Evolutionary conservation across 139 green algal species (phyloP).

Genomic region (Nannochloris sp.): DNA sequence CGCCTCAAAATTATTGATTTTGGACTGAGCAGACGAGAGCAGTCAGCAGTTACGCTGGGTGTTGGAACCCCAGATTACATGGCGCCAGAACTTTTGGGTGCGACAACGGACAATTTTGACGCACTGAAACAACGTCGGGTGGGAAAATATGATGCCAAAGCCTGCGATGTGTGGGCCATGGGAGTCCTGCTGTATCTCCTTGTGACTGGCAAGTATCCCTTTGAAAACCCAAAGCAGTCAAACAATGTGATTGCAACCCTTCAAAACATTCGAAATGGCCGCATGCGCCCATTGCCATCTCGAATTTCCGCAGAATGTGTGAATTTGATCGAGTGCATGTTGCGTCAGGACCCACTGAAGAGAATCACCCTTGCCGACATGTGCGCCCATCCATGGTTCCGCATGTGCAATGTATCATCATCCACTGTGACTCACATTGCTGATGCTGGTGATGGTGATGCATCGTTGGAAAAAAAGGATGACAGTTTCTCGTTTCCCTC

Average conservation of each 20-base stretch:
- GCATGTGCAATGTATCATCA: background rate
- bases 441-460: too few relatives aligned
- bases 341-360: background rate
- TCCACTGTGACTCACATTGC: too few relatives aligned
- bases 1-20: constrained; percentile 74
- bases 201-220: constrained; percentile 59
- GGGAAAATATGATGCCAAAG: constrained; percentile 44
- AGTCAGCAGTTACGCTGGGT: constrained; percentile 52
- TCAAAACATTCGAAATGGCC: constrained; percentile 12
- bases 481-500: too few relatives aligned
- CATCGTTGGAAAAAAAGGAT: too few relatives aligned
- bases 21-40: constrained; percentile 62
- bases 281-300: constrained; percentile 2
- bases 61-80: constrained; percentile 68
- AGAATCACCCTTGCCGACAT: constrained; percentile 10
- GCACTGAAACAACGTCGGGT: constrained; percentile 8
- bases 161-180: constrained; percentile 70
- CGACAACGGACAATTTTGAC: background rate
- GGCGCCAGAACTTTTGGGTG: constrained; percentile 53
- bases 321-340: constrained; percentile 14
- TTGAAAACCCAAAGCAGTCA: constrained; percentile 40
- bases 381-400: constrained; percentile 15
- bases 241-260: constrained; percentile 30
- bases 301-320: constrained; percentile 10
- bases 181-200: constrained; percentile 80